Base-by-base conservation (phyloP, 139 green algal species). In the Medakamo hakoo region DNA sequence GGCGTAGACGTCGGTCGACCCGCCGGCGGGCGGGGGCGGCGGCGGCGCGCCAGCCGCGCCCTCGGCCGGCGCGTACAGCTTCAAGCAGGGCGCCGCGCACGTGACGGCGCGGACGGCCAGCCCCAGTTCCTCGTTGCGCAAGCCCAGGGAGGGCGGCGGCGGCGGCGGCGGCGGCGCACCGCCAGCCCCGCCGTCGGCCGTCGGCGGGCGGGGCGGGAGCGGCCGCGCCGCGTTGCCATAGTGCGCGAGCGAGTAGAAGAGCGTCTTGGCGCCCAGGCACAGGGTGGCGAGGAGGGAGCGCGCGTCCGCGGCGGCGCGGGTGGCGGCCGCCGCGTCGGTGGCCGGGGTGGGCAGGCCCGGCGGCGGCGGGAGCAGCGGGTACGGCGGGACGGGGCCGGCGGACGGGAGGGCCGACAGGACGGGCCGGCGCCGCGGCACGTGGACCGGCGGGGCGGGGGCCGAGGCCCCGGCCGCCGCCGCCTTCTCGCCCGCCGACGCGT, bases 191-290 rank as follows among this genome's bases (percentile, higher is more conserved):
- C 40, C 40, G 16, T 52, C 40, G 16, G 40, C 40, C 9, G 40
- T 21, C 30, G 24, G 31, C 26, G 20, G 27, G 5, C 9, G 27
- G 30, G n/a, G 23, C 2, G 30, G 58, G 49, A 18, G 31, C 31
- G 61, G 32, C 18, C 57, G 28, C 19, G 26, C 40, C 28, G 59
- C 65, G 62, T 65, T 74, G 64, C 62, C 76, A 55, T 76, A 82
- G 63, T 84, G 71, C 2, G 75, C 76, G 26, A 90, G 73, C 57
- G 63, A 78, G 75, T 76, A 86, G 18, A 87, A 57, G 29, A 90
- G 71, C 9, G 71, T 83, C 66, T 83, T 86, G 71, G 88, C 78
- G 30, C 78, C 80, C 49, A 79, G 78, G 60, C 83, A 69, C 3
- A 90, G 71, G 4, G 78, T 85, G 60, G 74, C 65, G 16, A 87